A percentile compares a stretch with the other conserved stretches of the same genome.
These are phyloP conservation scores for Pythium phragmiticola DNA, from an alignment of 352 stramenopile genomes.

Conservation along the genomic window DNA sequence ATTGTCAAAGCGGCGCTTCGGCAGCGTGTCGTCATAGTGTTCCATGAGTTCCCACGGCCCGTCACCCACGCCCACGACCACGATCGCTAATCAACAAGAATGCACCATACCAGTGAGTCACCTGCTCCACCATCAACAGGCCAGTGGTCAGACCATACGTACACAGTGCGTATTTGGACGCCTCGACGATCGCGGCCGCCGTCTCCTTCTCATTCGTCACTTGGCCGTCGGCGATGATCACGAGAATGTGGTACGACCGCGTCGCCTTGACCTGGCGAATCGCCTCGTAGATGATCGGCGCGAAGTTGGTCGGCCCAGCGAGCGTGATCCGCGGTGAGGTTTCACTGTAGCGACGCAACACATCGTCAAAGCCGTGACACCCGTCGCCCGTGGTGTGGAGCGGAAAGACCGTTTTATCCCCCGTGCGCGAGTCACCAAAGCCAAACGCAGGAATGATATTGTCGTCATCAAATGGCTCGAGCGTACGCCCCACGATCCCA, in stretches of 20 bases:
- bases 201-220: conserved; percentile 70
- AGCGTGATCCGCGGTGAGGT: conserved; percentile 51
- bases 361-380: conserved; percentile 54
- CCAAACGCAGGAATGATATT: conserved; percentile 73
- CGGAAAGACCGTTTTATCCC: conserved; percentile 52
- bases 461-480: conserved; percentile 70
- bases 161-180: conserved; percentile 73
- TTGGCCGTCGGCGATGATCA: conserved; percentile 77
- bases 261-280: conserved; percentile 52
- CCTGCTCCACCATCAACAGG: not conserved
- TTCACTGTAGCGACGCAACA: conserved; percentile 52
- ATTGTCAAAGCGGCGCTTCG: conserved; percentile 65
- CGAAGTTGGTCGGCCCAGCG: conserved; percentile 73
- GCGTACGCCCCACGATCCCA: conserved; percentile 59
- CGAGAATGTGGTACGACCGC: conserved; percentile 62
- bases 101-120: not conserved
- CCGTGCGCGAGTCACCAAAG: conserved; percentile 64
- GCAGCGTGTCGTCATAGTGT: conserved; percentile 57
- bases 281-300: conserved; percentile 71
- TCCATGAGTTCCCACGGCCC: conserved; percentile 76
- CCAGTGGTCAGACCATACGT: conserved; percentile 19
- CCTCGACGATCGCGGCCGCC: conserved; percentile 60
- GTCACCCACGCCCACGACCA: conserved; percentile 76
- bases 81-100: conserved; percentile 42
- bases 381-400: conserved; percentile 40